Evolutionary conservation across 805 yeast genomes (phyloP), one percentile per base, ranked within the genome.

Genomic region (Isabelozyma gotoi): DNA sequence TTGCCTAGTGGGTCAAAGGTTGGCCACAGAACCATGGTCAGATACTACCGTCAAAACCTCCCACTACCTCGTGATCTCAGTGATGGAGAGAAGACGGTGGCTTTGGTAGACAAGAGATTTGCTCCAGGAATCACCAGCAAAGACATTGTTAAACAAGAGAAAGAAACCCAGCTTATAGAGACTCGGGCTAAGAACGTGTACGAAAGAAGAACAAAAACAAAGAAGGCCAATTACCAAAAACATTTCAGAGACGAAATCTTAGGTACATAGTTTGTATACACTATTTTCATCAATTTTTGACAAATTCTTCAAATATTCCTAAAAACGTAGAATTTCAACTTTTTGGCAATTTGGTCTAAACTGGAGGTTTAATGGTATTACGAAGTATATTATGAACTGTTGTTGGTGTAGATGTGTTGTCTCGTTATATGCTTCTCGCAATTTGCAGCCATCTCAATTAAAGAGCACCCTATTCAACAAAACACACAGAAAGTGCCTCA

Each of bases 1-100:
- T 71, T 91, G 36, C 94, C 96, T 2, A 77, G 84, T 16, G 97
- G 97, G 2, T 66, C 80, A 3, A 80, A 82, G 38, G 79, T 87
- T 1, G 96, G 96, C 0, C 97, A 92, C 62, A 74, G 98, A 50
- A 74, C 90, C 1, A 70, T 87, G 55, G 77, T 79, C 40, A 73
- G 92, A 48, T 82, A 80, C 59, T 82, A 82, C 63, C 82, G 85
- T 57, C 96, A 87, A 63, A 79, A 80, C 48, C 40, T 56, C 21
- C 51, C 59, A 1, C 41, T 50, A 7, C 53, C 60, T 4, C 40
- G 54, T 8, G 62, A 56, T n/a, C 2, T 35, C 5, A 68, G 73
- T 19, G 92, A 87, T 33, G 84, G 90, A 19, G 82, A 79, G 55
- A 80, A 82, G 35, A 84, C 96, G 0, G 83, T 90, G 32, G 78